These are phyloP conservation scores for Fusarium papillatum DNA, from an alignment of 2,329 filamentous ascomycete genomes.

Conservation along the genomic window DNA sequence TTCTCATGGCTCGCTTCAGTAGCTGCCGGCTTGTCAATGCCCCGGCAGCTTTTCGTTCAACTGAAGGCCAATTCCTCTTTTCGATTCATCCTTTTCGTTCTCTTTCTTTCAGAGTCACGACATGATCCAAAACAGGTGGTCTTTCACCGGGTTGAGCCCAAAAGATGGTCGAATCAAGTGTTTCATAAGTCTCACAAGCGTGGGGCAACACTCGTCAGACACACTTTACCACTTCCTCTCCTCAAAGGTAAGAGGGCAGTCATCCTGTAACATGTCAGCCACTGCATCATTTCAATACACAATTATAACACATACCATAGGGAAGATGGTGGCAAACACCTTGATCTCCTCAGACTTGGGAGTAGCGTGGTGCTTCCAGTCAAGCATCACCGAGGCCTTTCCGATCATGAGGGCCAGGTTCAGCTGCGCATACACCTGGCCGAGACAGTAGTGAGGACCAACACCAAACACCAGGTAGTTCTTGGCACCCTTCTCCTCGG, in stretches of 20 bases:
- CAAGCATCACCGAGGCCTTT: constrained; percentile 87
- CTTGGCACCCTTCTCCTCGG: constrained; percentile 88
- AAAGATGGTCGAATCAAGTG: constrained; percentile 4
- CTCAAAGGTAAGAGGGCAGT: constrained; percentile 84
- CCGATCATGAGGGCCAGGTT: constrained; percentile 93
- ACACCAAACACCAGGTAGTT: constrained; percentile 98
- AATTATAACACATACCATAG: constrained; percentile 75
- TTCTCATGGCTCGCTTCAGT: not conserved
- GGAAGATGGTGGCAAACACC: constrained; percentile 99
- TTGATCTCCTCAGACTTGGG: constrained; percentile 92
- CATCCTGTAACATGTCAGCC: constrained; percentile 70
- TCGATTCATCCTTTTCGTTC: constrained; percentile 6
- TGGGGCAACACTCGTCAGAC: constrained; percentile 7
- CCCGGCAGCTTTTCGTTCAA: not conserved
- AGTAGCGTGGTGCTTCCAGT: constrained; percentile 93
- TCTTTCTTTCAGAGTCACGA: constrained; percentile 22
- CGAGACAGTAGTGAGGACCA: constrained; percentile 96
- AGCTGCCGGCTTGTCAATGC: not conserved
- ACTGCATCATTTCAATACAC: not conserved
- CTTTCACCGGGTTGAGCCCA: not conserved
- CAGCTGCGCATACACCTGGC: constrained; percentile 90
- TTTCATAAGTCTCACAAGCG: constrained; percentile 17
- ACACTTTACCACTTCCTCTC: constrained; percentile 61
- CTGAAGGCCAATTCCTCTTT: constrained; percentile 3
- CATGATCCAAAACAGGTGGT: not conserved